Evolutionary conservation across 2,329 filamentous ascomycete species (phyloP).

Genomic region (Oidium heveae): DNA sequence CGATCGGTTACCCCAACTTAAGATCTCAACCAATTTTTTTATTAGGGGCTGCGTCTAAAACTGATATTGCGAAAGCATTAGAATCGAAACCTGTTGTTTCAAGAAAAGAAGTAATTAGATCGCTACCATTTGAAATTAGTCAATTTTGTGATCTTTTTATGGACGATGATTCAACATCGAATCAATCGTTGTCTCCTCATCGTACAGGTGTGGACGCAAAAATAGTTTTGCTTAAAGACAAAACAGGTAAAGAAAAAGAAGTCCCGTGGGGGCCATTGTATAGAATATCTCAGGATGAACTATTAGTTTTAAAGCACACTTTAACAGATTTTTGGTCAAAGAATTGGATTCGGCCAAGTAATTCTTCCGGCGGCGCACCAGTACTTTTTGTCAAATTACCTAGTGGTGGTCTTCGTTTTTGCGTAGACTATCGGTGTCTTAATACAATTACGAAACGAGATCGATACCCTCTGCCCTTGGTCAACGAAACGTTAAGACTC

Average conservation of each 20-base stretch:
- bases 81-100: not conserved
- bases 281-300: not conserved
- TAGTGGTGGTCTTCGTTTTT: slow-evolving; percentile 1
- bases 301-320: not conserved
- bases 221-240: not conserved
- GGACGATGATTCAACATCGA: not conserved
- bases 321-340: not conserved
- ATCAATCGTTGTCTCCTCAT: not conserved
- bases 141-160: not conserved
- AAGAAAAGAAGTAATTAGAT: not conserved
- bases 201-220: not conserved
- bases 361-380: not conserved
- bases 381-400: slow-evolving; percentile 1
- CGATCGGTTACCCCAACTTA: not conserved
- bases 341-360: not conserved
- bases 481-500: not conserved
- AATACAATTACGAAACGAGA: slow-evolving; percentile 2
- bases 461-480: not conserved
- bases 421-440: slow-evolving; percentile 1
- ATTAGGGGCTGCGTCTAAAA: not conserved
- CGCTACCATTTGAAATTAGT: not conserved
- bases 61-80: not conserved
- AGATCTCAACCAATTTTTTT: not conserved
- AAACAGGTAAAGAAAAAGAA: not conserved
- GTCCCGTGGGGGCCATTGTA: not conserved